These are phyloP conservation scores for Diacronema lutheri DNA, from an alignment of 78 protist genomes.

Conservation along the genomic window DNA sequence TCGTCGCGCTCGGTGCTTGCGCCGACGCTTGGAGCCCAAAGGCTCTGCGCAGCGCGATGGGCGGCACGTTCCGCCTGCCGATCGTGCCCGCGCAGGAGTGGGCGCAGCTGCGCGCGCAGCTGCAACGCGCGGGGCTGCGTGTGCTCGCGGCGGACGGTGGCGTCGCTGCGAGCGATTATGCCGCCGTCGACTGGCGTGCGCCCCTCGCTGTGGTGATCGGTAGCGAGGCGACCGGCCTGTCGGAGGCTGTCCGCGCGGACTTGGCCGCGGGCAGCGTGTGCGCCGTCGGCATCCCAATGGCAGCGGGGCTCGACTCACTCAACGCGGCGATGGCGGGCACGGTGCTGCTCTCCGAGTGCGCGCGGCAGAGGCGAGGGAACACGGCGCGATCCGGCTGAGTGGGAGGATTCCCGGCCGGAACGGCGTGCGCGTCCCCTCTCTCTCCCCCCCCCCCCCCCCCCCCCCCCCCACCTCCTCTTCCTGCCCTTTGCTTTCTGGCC, in stretches of 20 bases:
- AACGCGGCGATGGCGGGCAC: conserved; percentile 1
- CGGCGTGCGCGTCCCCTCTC: too few species aligned
- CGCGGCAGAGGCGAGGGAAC: not conserved
- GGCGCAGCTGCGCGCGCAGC: not conserved
- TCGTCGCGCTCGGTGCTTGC: not conserved
- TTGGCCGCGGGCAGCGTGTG: not conserved
- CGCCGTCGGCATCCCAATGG: not conserved
- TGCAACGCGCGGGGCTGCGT: not conserved
- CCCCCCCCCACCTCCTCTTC: too few species aligned
- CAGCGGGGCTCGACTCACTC: not conserved
- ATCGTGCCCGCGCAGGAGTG: not conserved
- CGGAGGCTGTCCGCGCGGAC: not conserved
- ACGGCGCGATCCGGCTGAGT: too few species aligned
- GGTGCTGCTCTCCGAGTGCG: not conserved
- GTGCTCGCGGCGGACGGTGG: not conserved
- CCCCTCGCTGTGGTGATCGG: not conserved
- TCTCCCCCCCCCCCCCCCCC: too few species aligned
- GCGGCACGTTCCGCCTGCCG: not conserved
- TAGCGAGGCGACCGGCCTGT: not conserved
- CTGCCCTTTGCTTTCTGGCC: too few species aligned
- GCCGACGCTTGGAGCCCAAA: not conserved
- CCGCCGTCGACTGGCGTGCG: not conserved
- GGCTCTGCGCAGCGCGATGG: conserved; percentile 2
- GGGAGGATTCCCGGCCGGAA: too few species aligned
- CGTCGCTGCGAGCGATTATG: not conserved